Conservation (phyloP, 2,329 filamentous ascomycete genomes). For the Beauveria rudraprayagi region DNA sequence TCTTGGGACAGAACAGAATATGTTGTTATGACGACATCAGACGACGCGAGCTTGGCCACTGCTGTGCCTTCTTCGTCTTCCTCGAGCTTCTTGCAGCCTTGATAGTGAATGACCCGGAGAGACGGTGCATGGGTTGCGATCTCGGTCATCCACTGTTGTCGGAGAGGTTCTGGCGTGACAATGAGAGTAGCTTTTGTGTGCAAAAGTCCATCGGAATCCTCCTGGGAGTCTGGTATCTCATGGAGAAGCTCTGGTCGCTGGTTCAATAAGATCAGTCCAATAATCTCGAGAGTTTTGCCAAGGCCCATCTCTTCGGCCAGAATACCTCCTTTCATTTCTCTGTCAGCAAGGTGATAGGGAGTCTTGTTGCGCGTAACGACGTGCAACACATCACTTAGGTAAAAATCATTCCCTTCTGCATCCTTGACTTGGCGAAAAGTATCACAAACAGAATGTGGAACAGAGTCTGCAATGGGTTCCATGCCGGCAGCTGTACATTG, state of each 20-base stretch:
- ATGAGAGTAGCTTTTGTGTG: slow-evolving; percentile 52
- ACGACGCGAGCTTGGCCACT: slow-evolving; percentile 36
- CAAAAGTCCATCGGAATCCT: slow-evolving; percentile 25
- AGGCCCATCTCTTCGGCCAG: slow-evolving; percentile 78
- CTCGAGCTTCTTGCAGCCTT: slow-evolving; percentile 35
- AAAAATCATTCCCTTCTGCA: slow-evolving; percentile 31
- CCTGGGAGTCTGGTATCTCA: slow-evolving; percentile 1
- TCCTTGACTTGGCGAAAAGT: slow-evolving; percentile 28
- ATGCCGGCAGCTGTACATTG: slow-evolving; percentile 28
- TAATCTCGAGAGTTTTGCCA: slow-evolving; percentile 71
- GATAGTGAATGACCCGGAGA: slow-evolving; percentile 48
- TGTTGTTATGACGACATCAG: slow-evolving; percentile 56
- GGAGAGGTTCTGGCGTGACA: slow-evolving; percentile 48
- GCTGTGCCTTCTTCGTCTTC: slow-evolving; percentile 31
- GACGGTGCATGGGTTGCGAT: slow-evolving; percentile 49
- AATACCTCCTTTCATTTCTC: slow-evolving; percentile 50
- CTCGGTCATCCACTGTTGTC: slow-evolving; percentile 55
- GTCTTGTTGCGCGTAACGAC: slow-evolving; percentile 43
- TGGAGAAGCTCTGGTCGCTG: slow-evolving; percentile 26
- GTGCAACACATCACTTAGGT: slow-evolving; percentile 57
- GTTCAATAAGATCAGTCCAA: slow-evolving; percentile 62
- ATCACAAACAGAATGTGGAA: slow-evolving; percentile 11
- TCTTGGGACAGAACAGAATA: slow-evolving; percentile 69
- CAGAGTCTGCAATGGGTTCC: slow-evolving; percentile 10
- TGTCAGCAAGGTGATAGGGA: slow-evolving; percentile 34